These are phyloP conservation scores for Neurospora tetrasperma DNA, from an alignment of 495 filamentous ascomycete species.

Conservation along the genomic window DNA sequence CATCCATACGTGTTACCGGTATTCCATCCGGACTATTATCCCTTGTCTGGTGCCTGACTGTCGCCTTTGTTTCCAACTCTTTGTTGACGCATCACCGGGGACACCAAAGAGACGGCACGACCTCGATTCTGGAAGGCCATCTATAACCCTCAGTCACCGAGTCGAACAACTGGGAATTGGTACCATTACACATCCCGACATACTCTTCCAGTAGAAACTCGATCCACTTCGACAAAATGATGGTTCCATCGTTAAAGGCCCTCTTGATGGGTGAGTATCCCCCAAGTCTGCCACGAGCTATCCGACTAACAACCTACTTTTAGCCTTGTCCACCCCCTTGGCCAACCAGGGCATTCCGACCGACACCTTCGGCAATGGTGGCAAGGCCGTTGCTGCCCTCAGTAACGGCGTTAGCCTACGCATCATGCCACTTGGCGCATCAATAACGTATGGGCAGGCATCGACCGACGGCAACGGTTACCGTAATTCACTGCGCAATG, in stretches of 20 bases:
- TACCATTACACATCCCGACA: background rate
- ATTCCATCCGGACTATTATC: background rate
- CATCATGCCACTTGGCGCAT: slow-evolving; percentile 46
- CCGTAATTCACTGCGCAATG: slow-evolving; percentile 19
- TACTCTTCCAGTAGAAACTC: background rate
- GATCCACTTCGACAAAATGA: background rate
- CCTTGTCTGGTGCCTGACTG: background rate
- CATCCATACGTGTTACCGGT: background rate
- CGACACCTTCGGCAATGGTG: slow-evolving; percentile 8
- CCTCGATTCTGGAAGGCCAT: background rate
- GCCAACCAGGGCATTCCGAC: slow-evolving; percentile 15
- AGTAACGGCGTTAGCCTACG: slow-evolving; percentile 24
- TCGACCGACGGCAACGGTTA: slow-evolving; percentile 30
- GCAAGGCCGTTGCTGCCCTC: slow-evolving; percentile 11
- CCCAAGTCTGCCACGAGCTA: background rate
- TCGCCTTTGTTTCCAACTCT: background rate
- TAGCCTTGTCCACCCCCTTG: slow-evolving; percentile 20
- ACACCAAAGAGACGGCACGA: background rate
- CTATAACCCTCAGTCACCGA: background rate
- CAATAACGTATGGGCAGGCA: slow-evolving; percentile 40
- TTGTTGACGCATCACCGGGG: background rate
- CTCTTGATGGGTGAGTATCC: slow-evolving; percentile 5
- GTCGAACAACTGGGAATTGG: background rate
- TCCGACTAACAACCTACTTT: background rate
- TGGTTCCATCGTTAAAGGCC: slow-evolving; percentile 4